Evolutionary conservation across 495 filamentous ascomycete genomes (phyloP), one percentile per base, ranked within the genome.

Genomic region (Penicillium nucicola): DNA sequence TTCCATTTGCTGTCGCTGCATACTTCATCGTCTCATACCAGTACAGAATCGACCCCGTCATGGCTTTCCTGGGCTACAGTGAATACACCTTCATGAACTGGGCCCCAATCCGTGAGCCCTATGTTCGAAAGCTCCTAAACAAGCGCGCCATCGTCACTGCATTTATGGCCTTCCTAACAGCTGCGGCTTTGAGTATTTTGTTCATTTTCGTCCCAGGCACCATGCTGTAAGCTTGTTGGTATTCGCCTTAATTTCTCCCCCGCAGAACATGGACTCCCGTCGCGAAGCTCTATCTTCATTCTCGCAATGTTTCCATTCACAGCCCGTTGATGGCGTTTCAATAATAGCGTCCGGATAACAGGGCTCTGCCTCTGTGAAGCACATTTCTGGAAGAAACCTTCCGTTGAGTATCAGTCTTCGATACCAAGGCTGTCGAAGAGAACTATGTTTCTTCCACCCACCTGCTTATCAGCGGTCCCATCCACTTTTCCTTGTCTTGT

Each of bases 81-180:
- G 93, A 98, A 70, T 96, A 96, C 70, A 96, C 90, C 0, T 90
- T 95, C 41, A 87, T 96, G 79, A 84, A 83, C 58, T 97, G 92
- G 77, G 83, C 84, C 12, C 81, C 83, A 3, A 87, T 98, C 44
- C 81, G 84, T 37, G 93, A 98, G 64, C 88, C 90, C 0, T 98
- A 92, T 58, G 87, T 97, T 25, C 85, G 89, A 31, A 85, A 83
- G 56, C 80, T 97, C 6, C 77, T 97, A 41, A 82, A 78, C 49
- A 90, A 90, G 67, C 85, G 93, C 33, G 85, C 92, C 0, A 56
- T 87, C 18, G 88, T 89, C 72, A 88, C 89, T 2, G 71, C 95
- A 10, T 68, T 74, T 3, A 76, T 92, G 43, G 87, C 90, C 14
- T 63, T 88, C 14, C 52, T 96, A 38, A 76, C 93, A 40, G 87